Evolutionary conservation across 768 basidiomycete species (phyloP), one percentile per base, ranked within the genome.

Genomic region (Agaricus blazei): DNA sequence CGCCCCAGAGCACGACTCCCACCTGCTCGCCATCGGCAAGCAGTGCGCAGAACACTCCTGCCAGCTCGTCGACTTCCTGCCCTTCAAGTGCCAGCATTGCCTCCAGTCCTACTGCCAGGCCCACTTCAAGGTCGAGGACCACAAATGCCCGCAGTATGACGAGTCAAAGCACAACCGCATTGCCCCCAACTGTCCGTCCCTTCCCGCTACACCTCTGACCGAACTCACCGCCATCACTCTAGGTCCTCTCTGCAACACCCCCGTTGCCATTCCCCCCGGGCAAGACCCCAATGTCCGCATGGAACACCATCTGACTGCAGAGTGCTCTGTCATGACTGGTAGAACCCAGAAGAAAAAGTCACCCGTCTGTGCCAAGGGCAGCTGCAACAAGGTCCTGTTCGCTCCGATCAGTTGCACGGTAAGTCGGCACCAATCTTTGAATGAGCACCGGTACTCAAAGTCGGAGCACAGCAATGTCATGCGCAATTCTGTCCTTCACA

Each of bases 1-100:
- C 23, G 52, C 59, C 41, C 52, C 62, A 11, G 74, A 77, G 49
- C 77, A 69, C 53, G 79, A 85, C 52, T 60, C 70, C n/a, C 76
- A 84, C 19, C 72, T 93, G 9, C 79, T 93, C 56, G 69, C 73
- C 40, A 67, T 93, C 60, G 88, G 89, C 6, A 77, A 81, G 55
- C 85, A 89, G 62, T 93, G 91, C 69, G 82, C 85, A 12, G 75
- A 81, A 49, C 65, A 79, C 0, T 69, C 80, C 1, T 93, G 91
- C 70, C 68, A 76, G 28, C 78, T 88, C 59, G 79, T 92, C 64
- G 91, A 93, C 73, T 93, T 92, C 61, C 74, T 93, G 9, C 90
- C 91, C 0, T 88, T 93, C 77, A 88, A 86, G 69, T 94, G 91
- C 67, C 85, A 88, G 48, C 88, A 91, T 63, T 94, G 91, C 67